Base-by-base conservation (phyloP, 2,329 filamentous ascomycete species). In the Aspergillus transmontanensis region DNA sequence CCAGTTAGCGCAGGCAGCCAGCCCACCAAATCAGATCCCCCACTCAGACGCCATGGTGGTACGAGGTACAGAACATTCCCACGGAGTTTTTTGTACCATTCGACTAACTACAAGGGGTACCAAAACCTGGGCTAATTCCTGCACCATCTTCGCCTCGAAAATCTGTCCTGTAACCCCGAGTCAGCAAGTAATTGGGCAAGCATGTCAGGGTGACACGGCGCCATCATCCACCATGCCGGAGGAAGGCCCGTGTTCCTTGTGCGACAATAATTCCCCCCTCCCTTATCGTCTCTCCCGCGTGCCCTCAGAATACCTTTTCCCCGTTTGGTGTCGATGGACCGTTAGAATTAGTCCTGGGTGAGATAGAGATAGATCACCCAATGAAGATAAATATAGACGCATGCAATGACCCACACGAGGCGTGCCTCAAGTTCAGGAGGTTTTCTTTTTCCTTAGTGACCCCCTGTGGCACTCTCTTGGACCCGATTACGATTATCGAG, bases 1-100 rank as follows among this genome's bases (percentile, higher is more conserved):
- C 56, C 36, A 28, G 57, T 41, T 65, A 65, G 63, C 60, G 60
- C 62, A 55, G 53, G 23, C 11, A 11, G 19, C 26, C 11, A 11
- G 19, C 26, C 23, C 41, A 50, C 23, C 60, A 57, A 59, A 63
- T 61, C 48, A 59, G 32, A 28, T 11, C 10, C 26, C 26, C 36
- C 28, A 41, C 45, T 19, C 21, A 43, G n/a, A 39, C 50, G 61
- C 58, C 61, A 60, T 19, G 58, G 58, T 60, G 21, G 57, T 58
- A 63, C 58, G 43, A 53, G 56, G 26, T 28, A 56, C 30, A 36
- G 28, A 36, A 26, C 30, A 26, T 55, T 32, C 28, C 28, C 26
- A 39, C 51, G 51, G 51, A 55, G 32, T 30, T 28, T 55, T 55
- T 39, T 55, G 51, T 39, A 39, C 30, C 51, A 55, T 39, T 9